Evolutionary conservation across 1,284 basidiomycete genomes (phyloP).

Genomic region (Moniliophthora roreri): DNA sequence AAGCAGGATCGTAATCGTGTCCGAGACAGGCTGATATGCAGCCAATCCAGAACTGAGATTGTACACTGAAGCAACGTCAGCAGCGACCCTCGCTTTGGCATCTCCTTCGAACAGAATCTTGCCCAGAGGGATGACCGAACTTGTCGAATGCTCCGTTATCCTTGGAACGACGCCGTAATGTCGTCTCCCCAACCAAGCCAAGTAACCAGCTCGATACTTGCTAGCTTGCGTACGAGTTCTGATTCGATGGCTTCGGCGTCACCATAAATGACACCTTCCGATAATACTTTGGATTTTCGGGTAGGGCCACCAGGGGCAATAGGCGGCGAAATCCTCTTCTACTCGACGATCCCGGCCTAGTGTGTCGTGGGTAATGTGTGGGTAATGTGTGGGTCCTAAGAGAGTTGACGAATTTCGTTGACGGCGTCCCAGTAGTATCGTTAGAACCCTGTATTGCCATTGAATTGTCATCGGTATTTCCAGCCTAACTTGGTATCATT

Average conservation of each 20-base stretch:
- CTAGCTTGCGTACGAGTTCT: background rate
- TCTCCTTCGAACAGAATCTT: background rate
- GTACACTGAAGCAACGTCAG: slow-evolving; percentile 7
- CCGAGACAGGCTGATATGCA: slow-evolving; percentile 7
- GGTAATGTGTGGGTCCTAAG: slow-evolving; percentile 47
- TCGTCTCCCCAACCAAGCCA: slow-evolving; percentile 6
- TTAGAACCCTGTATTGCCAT: background rate
- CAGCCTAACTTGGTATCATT: background rate
- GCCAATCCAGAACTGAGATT: slow-evolving; percentile 8
- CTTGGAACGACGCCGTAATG: background rate
- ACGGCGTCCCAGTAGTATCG: too few species aligned
- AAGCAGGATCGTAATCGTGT: slow-evolving; percentile 10
- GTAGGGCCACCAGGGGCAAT: slow-evolving; percentile 6
- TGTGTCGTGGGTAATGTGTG: slow-evolving; percentile 47
- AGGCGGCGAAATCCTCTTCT: slow-evolving; percentile 32
- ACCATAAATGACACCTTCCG: background rate
- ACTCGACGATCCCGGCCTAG: slow-evolving; percentile 49
- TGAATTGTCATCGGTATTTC: background rate
- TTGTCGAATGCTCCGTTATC: slow-evolving; percentile 5
- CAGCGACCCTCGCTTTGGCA: background rate
- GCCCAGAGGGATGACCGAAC: background rate
- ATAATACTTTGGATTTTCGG: background rate
- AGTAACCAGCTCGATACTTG: slow-evolving; percentile 5
- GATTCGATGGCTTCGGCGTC: slow-evolving; percentile 1
- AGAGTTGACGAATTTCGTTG: background rate